A percentile compares a stretch with the other conserved stretches of the same genome.
phyloP scores from a whole-genome alignment of 345 rosid genomes.

The Eucalyptus cloeziana region DNA sequence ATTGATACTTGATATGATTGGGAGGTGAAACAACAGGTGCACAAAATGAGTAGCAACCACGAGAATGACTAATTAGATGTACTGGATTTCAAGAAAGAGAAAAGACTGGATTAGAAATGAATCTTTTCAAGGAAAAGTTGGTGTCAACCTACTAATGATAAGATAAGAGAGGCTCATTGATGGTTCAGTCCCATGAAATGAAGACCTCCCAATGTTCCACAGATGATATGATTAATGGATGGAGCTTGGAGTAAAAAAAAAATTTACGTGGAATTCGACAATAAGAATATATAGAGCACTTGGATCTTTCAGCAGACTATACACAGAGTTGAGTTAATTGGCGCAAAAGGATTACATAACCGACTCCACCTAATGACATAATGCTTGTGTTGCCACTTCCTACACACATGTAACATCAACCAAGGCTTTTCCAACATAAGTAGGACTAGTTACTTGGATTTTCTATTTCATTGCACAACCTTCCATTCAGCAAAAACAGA shows the following conservation, averaged over 20 bases:
- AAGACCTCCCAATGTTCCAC: neutral
- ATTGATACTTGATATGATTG: neutral
- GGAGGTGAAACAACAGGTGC: neutral
- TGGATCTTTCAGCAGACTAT: neutral
- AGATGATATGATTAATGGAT: neutral
- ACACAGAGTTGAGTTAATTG: neutral
- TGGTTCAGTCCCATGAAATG: neutral
- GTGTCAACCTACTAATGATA: neutral
- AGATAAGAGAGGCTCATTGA: neutral
- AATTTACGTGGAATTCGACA: neutral
- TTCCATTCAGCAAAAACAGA: neutral
- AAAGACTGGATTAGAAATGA: neutral
- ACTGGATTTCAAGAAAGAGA: neutral
- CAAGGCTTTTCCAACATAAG: neutral
- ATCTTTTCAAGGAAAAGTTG: neutral
- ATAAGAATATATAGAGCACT: neutral
- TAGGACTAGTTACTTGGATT: neutral
- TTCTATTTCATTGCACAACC: neutral
- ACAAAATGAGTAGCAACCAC: neutral
- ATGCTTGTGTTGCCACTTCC: neutral
- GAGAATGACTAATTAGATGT: neutral
- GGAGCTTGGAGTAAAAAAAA: neutral
- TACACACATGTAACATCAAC: neutral
- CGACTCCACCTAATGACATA: neutral
- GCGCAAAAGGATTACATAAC: neutral